Percentiles rank a stretch among this genome's conserved stretches.
phyloP scores from a whole-genome alignment of 2,329 filamentous ascomycete genomes.

The Teratosphaeria pseudoeucalypti region DNA sequence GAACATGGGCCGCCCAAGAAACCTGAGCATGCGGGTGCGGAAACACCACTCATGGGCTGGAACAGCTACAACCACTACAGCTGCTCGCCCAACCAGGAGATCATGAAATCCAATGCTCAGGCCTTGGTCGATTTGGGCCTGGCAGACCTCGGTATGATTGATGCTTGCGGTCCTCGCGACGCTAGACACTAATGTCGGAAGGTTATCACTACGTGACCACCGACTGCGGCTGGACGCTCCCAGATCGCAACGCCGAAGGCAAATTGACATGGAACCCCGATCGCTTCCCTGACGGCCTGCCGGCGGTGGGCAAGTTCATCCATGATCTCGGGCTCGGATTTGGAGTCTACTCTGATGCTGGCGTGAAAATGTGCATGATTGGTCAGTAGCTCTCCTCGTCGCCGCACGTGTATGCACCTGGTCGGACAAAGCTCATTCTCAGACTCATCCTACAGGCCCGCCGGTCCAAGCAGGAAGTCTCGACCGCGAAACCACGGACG shows the following conservation, averaged over 20 bases:
- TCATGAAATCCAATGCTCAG: constrained; percentile 35
- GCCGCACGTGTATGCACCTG: neutral
- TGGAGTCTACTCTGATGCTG: constrained; percentile 42
- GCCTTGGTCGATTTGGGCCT: constrained; percentile 39
- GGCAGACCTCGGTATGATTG: neutral
- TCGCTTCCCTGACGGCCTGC: constrained; percentile 42
- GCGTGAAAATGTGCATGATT: constrained; percentile 17
- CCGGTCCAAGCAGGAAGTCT: constrained; percentile 11
- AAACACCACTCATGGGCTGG: constrained; percentile 30
- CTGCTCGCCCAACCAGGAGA: constrained; percentile 39
- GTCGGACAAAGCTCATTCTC: neutral
- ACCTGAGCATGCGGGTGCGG: neutral
- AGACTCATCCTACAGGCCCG: neutral
- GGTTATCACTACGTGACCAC: constrained; percentile 49
- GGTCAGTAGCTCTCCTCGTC: neutral
- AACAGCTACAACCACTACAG: constrained; percentile 50
- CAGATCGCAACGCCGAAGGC: constrained; percentile 30
- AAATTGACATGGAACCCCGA: constrained; percentile 41
- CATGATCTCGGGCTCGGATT: constrained; percentile 34
- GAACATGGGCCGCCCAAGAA: neutral
- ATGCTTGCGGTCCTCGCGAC: neutral
- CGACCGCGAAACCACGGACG: constrained; percentile 17
- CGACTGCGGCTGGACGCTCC: constrained; percentile 49
- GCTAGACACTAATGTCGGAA: neutral
- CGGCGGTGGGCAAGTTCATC: constrained; percentile 33